phyloP scores from a whole-genome alignment of 2,329 filamentous ascomycete genomes.

The Lachnellula hyalina region DNA sequence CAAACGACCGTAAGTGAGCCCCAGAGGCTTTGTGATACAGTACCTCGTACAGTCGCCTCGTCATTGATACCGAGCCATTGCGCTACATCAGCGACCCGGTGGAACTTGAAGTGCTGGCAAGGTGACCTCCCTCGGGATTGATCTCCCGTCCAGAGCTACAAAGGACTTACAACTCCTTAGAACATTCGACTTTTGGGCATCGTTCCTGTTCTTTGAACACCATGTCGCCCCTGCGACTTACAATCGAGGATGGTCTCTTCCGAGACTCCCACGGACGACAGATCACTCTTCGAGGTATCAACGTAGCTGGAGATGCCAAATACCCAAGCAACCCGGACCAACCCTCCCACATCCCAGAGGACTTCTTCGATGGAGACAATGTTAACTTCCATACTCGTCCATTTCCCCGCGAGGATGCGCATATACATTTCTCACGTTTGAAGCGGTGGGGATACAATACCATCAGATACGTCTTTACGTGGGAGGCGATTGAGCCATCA shows the following conservation, averaged over 20 bases:
- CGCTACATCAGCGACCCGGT: neutral
- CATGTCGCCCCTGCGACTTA: conserved; percentile 73
- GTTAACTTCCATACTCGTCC: conserved; percentile 85
- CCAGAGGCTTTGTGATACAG: neutral
- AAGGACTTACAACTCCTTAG: neutral
- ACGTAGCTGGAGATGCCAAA: conserved; percentile 86
- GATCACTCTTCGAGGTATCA: conserved; percentile 87
- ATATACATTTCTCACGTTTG: conserved; percentile 78
- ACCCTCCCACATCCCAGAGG: conserved; percentile 69
- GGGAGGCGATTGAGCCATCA: conserved; percentile 95
- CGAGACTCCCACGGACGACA: conserved; percentile 77
- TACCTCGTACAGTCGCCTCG: neutral
- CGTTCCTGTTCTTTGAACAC: neutral
- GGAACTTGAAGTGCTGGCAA: neutral
- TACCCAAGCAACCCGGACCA: conserved; percentile 75
- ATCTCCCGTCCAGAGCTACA: neutral
- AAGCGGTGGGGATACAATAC: conserved; percentile 93
- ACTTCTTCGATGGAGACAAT: conserved; percentile 89
- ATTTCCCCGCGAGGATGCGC: conserved; percentile 77
- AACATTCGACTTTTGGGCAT: no score
- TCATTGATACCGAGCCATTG: neutral
- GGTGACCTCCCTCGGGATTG: neutral
- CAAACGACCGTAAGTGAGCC: neutral
- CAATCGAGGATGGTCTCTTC: conserved; percentile 81
- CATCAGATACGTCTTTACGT: conserved; percentile 94